Base-by-base conservation (phyloP, 1,139 yeast species). In the Keqinozyma sinolaborantium region DNA sequence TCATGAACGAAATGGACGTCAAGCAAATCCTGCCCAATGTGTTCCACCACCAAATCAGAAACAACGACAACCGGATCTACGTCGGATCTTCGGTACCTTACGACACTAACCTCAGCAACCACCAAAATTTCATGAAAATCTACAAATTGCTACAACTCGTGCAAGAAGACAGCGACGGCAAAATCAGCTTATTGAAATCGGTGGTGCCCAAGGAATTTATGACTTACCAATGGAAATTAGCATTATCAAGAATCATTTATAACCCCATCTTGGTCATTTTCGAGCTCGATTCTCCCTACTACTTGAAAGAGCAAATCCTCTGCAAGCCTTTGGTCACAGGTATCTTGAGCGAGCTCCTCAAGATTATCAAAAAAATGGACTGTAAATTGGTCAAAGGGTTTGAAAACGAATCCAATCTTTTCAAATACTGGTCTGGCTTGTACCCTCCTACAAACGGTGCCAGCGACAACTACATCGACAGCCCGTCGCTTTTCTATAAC, bases 251-350 rank as follows among this genome's bases (percentile, higher is more conserved):
- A 38, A 75, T 87, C 28, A 81, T 88, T 11, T 79, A 87, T 50
- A 85, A 82, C 54, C 88, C 95, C 2, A 60, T 88, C 29, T 64
- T 86, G 29, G 70, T 87, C 23, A 55, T 86, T 14, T 79, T 88
- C 45, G 96, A 87, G 54, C 73, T 77, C 35, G 74, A 81, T 5
- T 70, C 64, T 44, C 87, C 95, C 1, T 60, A 62, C 23, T 60
- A 70, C 30, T 64, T 88, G 33, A 61, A 73, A 14, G 59, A 68
- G 24, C 87, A 85, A 53, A 83, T 87, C 28, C 66, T 87, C 38
- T 90, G 95, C 28, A 85, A 84, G 50, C 97, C 97, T 5, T 68
- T 88, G 40, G 73, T 86, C 19, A 73, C 86, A 10, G 97, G 97
- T 2, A 63, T 86, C 27, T 77, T 86, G 38, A 71, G 75, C 31